Evolutionary conservation across 2,329 filamentous ascomycete species (phyloP), one percentile per base, ranked within the genome.

Genomic region (Xylaria multiplex): DNA sequence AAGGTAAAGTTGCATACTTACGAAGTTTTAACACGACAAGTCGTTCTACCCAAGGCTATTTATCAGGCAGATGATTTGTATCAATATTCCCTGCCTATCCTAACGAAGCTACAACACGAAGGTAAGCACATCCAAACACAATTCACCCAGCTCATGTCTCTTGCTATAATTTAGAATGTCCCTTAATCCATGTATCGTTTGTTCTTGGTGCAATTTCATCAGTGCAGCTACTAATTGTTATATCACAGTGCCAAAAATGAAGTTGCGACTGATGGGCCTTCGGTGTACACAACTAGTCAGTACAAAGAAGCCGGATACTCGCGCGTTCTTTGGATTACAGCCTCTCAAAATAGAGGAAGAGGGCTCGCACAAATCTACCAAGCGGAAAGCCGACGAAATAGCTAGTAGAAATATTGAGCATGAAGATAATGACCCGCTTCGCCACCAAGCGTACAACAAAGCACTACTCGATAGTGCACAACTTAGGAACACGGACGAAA

Each of bases 1-100:
- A 99, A 99, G 78, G 86, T 97, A 70, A 99, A 99, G 77, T 81
- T 98, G 7, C 93, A 97, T 77, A 97, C 93, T 0, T 99, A 95
- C 73, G 94, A 98, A 77, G 92, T 97, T 22, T 86, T 93, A 58
- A 97, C 94, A 0, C 85, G 96, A 37, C 96, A 99, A 76, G 86
- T 88, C 6, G 87, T 91, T 3, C 86, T 90, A 2, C 90, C 92
- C 0, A 91, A 90, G 70, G 89, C 93, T 0, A 84, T 97, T 1
- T 85, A 81, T 55, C 81, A 85, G 6, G 91, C 93, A 0, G 90
- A 95, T 46, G 96, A 99, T 72, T 80, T 99, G 3, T 98, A 95
- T 79, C 89, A 87, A 59, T 92, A 89, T 73, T 85, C 93, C 0
- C 77, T 97, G 1, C 94, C 93, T 0, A 96, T 99, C 83, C 81